Evolutionary conservation across 805 yeast species (phyloP).

Genomic region (Ogataea henricii): DNA sequence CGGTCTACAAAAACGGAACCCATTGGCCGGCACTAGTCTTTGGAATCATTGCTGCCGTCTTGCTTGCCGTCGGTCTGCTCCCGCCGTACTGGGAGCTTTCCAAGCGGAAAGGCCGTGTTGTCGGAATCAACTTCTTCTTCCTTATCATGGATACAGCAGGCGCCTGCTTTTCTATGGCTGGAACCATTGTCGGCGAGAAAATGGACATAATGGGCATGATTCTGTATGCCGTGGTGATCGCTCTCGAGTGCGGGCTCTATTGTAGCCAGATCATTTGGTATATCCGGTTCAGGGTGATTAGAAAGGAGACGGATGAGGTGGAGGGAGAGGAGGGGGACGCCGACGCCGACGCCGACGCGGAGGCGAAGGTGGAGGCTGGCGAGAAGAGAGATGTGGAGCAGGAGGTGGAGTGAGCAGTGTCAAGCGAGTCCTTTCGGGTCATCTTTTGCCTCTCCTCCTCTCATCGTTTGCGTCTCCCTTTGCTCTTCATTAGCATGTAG

Average conservation of each 20-base stretch:
- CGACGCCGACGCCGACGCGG: conserved; percentile 7
- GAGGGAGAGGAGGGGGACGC: background rate
- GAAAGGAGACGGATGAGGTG: conserved; percentile 14
- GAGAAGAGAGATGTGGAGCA: conserved; percentile 4
- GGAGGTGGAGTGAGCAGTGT: background rate
- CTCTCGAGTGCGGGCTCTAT: conserved; percentile 76
- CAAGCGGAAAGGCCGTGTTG: conserved; percentile 78
- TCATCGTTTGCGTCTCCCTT: no score
- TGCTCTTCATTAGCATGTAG: no score
- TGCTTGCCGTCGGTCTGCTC: conserved; percentile 73
- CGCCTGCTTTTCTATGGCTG: conserved; percentile 70
- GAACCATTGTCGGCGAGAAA: conserved; percentile 52
- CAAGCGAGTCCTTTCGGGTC: no score
- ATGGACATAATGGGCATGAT: conserved; percentile 79
- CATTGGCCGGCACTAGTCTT: conserved; percentile 80
- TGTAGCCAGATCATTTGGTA: conserved; percentile 73
- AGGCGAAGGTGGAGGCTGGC: conserved; percentile 9
- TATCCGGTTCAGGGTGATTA: conserved; percentile 40
- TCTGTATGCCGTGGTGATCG: conserved; percentile 72
- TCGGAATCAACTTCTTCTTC: conserved; percentile 86
- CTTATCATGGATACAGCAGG: conserved; percentile 76
- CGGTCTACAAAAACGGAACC: conserved; percentile 43
- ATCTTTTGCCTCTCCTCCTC: no score
- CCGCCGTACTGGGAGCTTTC: conserved; percentile 89
- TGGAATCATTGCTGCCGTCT: conserved; percentile 77